phyloP scores from a whole-genome alignment of 129 eudicot genomes.

The Pseudognaphalium luteoalbum region DNA sequence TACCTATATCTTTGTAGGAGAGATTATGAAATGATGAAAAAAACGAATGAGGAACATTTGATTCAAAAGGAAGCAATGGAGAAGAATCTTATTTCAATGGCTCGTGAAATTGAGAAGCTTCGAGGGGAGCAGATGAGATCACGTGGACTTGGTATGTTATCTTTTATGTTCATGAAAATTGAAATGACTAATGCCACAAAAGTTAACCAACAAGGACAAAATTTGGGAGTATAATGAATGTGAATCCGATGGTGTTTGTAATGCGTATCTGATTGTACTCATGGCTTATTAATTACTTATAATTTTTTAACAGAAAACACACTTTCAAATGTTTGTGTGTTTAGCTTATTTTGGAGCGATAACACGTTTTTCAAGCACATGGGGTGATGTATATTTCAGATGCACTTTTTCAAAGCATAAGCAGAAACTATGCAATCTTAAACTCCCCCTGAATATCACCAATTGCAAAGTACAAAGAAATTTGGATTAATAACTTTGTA shows the following conservation, averaged over 20 bases:
- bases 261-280: no score
- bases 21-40: conserved; percentile 68
- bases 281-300: no score
- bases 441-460: background rate
- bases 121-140: conserved; percentile 76
- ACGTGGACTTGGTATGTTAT: conserved; percentile 48
- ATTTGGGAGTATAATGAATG: background rate
- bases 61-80: conserved; percentile 80
- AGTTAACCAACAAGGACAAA: background rate
- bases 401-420: no score
- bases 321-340: no score
- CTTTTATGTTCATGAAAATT: conserved; percentile 17
- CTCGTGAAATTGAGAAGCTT: conserved; percentile 87
- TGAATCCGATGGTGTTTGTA: background rate
- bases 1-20: conserved; percentile 46
- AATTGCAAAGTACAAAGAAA: background rate
- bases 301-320: no score
- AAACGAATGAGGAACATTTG: conserved; percentile 71
- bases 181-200: background rate
- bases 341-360: no score
- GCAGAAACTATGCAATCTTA: background rate
- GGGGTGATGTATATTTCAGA: no score
- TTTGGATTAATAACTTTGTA: background rate
- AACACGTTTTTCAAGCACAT: no score
- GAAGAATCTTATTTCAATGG: conserved; percentile 78